phyloP scores from a whole-genome alignment of 2,329 filamentous ascomycete genomes.

The Apiospora malaysiana region DNA sequence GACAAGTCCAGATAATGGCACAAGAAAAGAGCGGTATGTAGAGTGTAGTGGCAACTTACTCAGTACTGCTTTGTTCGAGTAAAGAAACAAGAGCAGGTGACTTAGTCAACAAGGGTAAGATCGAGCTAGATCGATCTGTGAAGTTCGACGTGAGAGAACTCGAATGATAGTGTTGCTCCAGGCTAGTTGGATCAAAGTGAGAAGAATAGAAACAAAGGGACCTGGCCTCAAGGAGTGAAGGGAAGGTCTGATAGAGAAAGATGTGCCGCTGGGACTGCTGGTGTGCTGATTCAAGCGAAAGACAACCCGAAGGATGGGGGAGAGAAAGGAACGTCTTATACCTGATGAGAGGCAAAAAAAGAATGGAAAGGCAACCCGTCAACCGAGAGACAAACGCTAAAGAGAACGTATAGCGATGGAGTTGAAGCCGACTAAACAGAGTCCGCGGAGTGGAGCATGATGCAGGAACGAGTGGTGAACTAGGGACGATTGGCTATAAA shows the following conservation, averaged over 20 bases:
- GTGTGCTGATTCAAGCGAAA: constrained; percentile 37
- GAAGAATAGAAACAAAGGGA: constrained; percentile 36
- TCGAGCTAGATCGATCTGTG: constrained; percentile 21
- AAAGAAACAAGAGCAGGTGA: constrained; percentile 20
- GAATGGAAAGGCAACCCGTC: constrained; percentile 24
- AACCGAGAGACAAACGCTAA: background rate
- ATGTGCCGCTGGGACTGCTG: constrained; percentile 37
- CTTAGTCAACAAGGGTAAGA: constrained; percentile 34
- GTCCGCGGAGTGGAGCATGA: constrained; percentile 33
- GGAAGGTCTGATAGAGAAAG: constrained; percentile 37
- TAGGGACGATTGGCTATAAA: constrained; percentile 43
- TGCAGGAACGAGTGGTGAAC: constrained; percentile 43
- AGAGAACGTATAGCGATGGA: background rate
- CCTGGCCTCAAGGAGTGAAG: constrained; percentile 46
- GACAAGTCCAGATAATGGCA: background rate
- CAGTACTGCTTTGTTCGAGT: constrained; percentile 18
- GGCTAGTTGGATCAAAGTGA: constrained; percentile 41
- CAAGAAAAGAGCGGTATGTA: background rate
- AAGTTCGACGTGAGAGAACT: constrained; percentile 28
- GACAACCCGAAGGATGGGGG: constrained; percentile 42
- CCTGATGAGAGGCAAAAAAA: constrained; percentile 30
- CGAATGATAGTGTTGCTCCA: constrained; percentile 50
- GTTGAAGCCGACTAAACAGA: constrained; percentile 23
- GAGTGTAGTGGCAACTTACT: constrained; percentile 17
- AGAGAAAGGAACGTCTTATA: constrained; percentile 39